Evolutionary conservation across 352 stramenopile species (phyloP).

Genomic region (Aphanomyces astaci): DNA sequence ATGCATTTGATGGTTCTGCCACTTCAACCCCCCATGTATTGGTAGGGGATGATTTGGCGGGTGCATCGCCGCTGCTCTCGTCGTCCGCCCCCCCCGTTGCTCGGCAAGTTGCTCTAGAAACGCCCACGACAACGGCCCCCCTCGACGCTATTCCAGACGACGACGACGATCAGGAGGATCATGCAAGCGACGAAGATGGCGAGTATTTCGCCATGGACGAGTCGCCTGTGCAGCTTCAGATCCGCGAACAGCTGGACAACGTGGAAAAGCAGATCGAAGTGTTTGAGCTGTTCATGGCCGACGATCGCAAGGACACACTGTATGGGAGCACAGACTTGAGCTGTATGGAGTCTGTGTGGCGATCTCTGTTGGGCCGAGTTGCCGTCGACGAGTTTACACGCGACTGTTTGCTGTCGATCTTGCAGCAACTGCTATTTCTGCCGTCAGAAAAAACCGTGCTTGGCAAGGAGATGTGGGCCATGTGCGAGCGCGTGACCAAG

Average conservation of each 20-base stretch:
- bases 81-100: no score
- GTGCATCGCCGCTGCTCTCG: no score
- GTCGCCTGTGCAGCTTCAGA: slow-evolving; percentile 24
- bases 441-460: slow-evolving; percentile 68
- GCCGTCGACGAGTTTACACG: slow-evolving; percentile 54
- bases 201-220: no score
- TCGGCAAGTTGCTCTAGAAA: no score
- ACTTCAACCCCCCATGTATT: no score
- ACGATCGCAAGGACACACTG: slow-evolving; percentile 80
- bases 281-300: slow-evolving; percentile 82
- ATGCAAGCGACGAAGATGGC: background rate
- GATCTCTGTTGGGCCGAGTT: slow-evolving; percentile 46
- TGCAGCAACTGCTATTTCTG: slow-evolving; percentile 83
- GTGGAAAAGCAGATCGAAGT: slow-evolving; percentile 86
- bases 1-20: no score
- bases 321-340: slow-evolving; percentile 73
- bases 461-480: slow-evolving; percentile 82
- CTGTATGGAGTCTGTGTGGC: slow-evolving; percentile 60
- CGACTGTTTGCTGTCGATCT: slow-evolving; percentile 62
- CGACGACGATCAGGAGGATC: slow-evolving; percentile 37
- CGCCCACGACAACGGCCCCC: no score
- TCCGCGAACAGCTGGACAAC: slow-evolving; percentile 77
- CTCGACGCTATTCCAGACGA: background rate
- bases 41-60: no score
- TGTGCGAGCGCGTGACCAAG: slow-evolving; percentile 69